These are phyloP conservation scores for Talaromyces sp. DNA, from an alignment of 2,329 filamentous ascomycete species.

Conservation along the genomic window DNA sequence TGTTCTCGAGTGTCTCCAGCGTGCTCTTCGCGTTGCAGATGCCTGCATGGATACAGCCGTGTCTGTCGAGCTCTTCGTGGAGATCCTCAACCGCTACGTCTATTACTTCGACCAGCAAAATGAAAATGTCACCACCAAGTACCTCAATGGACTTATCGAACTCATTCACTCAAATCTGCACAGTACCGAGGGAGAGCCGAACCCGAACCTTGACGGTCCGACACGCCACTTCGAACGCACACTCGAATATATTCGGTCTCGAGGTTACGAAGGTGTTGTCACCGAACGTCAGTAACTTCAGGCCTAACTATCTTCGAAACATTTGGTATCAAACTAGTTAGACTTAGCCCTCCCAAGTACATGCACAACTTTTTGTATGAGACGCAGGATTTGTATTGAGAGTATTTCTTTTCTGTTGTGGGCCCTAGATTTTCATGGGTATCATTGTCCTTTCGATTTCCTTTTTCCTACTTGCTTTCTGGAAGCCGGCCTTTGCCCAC, in stretches of 20 bases:
- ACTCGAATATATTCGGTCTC: constrained; percentile 85
- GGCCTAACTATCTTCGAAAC: background rate
- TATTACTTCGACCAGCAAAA: constrained; percentile 99
- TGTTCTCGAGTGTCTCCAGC: constrained; percentile 92
- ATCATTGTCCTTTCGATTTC: constrained; percentile 11
- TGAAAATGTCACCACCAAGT: constrained; percentile 96
- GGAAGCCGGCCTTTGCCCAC: constrained; percentile 20
- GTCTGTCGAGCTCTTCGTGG: constrained; percentile 95
- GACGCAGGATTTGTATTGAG: background rate
- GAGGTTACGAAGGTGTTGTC: constrained; percentile 92
- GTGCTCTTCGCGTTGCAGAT: constrained; percentile 91
- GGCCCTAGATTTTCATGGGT: constrained; percentile 2
- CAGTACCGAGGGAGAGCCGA: constrained; percentile 68
- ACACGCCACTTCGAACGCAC: constrained; percentile 94
- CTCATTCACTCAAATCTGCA: constrained; percentile 95
- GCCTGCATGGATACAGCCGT: constrained; percentile 99
- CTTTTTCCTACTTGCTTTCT: constrained; percentile 11
- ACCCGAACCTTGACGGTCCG: constrained; percentile 80
- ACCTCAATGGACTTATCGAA: constrained; percentile 96
- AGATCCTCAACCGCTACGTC: constrained; percentile 96
- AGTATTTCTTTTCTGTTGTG: background rate
- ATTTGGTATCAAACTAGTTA: constrained; percentile 1
- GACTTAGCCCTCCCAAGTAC: background rate
- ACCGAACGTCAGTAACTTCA: constrained; percentile 57
- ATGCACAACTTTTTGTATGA: constrained; percentile 10